phyloP scores from a whole-genome alignment of 805 yeast species.

The Saccharomycopsis vini region DNA sequence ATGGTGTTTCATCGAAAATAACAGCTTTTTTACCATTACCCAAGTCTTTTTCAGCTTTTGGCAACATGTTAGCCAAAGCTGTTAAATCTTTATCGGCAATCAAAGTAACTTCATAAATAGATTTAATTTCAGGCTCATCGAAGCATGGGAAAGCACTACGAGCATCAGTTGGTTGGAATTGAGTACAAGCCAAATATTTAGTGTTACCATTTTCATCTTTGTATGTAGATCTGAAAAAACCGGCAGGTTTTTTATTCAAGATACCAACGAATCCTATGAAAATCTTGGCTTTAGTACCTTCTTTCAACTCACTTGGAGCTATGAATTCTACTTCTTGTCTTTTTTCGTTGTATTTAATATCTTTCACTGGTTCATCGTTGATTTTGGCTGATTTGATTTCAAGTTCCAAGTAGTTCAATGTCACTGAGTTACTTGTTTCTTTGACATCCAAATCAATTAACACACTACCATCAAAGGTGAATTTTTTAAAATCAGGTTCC shows the following conservation, averaged over 20 bases:
- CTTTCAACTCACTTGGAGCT: conserved; percentile 36
- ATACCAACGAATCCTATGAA: conserved; percentile 49
- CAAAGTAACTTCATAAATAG: conserved; percentile 57
- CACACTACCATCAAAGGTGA: conserved; percentile 50
- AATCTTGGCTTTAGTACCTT: conserved; percentile 35
- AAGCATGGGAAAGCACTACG: conserved; percentile 82
- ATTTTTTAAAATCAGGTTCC: conserved; percentile 51
- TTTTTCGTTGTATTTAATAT: conserved; percentile 39
- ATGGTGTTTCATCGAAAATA: conserved; percentile 63
- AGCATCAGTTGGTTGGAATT: conserved; percentile 81
- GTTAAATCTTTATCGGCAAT: conserved; percentile 47
- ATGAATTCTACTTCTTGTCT: conserved; percentile 57
- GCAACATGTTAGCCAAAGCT: conserved; percentile 65
- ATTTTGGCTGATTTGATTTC: conserved; percentile 44
- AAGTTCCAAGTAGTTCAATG: conserved; percentile 58
- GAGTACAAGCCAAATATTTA: conserved; percentile 72
- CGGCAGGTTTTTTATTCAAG: conserved; percentile 73
- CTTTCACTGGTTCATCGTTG: conserved; percentile 30
- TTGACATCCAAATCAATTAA: conserved; percentile 46
- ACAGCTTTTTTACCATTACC: conserved; percentile 43
- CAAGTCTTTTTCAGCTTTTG: conserved; percentile 36
- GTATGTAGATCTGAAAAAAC: conserved; percentile 68
- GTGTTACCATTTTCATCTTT: conserved; percentile 46
- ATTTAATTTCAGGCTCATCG: conserved; percentile 77
- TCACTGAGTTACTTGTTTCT: conserved; percentile 37